Evolutionary conservation across 805 yeast species (phyloP).

Genomic region (Ogataea trehalophila): DNA sequence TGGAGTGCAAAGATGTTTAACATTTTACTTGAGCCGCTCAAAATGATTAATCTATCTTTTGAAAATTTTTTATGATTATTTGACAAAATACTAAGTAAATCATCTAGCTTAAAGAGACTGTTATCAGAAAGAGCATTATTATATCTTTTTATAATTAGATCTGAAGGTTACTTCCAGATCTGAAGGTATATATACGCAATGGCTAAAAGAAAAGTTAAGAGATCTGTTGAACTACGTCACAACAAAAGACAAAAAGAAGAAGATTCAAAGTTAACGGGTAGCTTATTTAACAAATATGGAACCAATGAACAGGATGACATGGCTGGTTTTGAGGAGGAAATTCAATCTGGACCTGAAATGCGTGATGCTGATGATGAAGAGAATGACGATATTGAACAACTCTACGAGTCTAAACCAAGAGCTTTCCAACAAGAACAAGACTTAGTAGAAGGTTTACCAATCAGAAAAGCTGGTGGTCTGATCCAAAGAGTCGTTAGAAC

Average conservation of each 20-base stretch:
- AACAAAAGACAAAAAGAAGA: slow-evolving; percentile 38
- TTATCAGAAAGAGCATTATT: too few relatives aligned
- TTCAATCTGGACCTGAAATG: slow-evolving; percentile 11
- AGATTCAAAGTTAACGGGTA: slow-evolving; percentile 36
- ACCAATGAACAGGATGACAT: slow-evolving; percentile 8
- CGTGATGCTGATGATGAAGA: slow-evolving; percentile 18
- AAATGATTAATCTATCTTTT: too few relatives aligned
- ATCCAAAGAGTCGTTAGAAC: slow-evolving; percentile 60
- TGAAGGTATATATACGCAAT: slow-evolving; percentile 11
- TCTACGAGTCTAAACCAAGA: slow-evolving; percentile 74
- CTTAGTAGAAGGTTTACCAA: slow-evolving; percentile 70
- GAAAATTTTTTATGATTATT: too few relatives aligned
- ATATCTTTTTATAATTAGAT: too few relatives aligned
- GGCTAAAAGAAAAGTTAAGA: slow-evolving; percentile 35
- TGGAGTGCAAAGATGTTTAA: too few relatives aligned
- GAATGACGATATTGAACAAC: slow-evolving; percentile 58
- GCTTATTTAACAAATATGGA: slow-evolving; percentile 27
- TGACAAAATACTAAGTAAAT: too few relatives aligned
- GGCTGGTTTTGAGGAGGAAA: slow-evolving; percentile 6
- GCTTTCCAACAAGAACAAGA: slow-evolving; percentile 38
- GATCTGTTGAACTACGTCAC: slow-evolving; percentile 31
- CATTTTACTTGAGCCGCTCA: too few relatives aligned
- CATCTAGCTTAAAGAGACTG: too few relatives aligned
- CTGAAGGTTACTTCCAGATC: too few relatives aligned
- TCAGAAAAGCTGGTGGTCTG: slow-evolving; percentile 75